Evolutionary conservation across 495 filamentous ascomycete species (phyloP), one percentile per base, ranked within the genome.

Genomic region (Penicillium flavigenum): DNA sequence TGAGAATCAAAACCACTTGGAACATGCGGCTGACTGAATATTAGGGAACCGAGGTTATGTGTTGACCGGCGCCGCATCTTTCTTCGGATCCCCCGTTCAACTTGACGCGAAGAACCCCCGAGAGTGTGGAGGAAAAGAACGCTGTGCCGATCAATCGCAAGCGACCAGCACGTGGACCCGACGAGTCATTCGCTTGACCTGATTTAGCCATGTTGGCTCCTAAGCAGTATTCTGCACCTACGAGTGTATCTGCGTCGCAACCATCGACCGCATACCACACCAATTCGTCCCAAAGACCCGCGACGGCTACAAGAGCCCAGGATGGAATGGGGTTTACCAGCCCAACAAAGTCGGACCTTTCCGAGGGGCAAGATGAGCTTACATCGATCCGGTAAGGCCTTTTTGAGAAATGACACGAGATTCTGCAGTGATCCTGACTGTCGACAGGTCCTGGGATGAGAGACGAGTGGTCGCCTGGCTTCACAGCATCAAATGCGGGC

Each of bases 271-370:
- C 75, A 66, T 79, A 81, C 79, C 77, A 81, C 73, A 62, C 80
- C 67, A 60, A 67, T 67, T 56, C 75, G 12, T 54, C 70, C 6
- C 66, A 73, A 60, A 80, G 86, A 59, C 75, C 79, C 3, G 79
- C 82, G 20, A 77, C 81, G 31, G 74, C 83, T 47, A 77, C 79
- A 45, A 77, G 81, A 59, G 65, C 74, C 11, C 77, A 86, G 44
- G 84, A 84, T 65, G 86, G 87, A n/a, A 51, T 64, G 53, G 77
- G 83, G 42, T 95, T 90, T 60, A 78, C 86, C 19, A 95, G 90
- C 70, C 93, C 94, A 32, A 96, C 94, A 22, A 91, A 96, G 67
- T 96, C 91, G 17, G 93, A 97, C 62, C 96, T 96, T 70, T 94
- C 91, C n/a, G 92, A 96, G 58, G 69, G 73, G 42, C 81, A 78